phyloP scores from a whole-genome alignment of 2,329 filamentous ascomycete genomes.

The Colletotrichum sansevieriae region DNA sequence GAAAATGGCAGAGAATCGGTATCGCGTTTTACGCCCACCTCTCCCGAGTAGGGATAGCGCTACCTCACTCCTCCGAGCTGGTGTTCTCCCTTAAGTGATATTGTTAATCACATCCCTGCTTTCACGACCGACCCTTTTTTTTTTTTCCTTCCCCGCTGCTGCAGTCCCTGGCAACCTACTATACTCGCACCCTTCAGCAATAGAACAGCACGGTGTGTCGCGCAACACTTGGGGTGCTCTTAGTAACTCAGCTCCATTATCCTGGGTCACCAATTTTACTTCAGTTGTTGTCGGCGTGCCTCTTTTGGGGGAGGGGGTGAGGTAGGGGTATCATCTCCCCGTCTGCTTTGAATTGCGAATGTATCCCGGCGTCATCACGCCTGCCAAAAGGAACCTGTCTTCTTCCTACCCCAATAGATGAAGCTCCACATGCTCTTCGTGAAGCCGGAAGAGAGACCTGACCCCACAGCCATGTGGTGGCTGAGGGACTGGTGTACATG shows the following conservation, averaged over 20 bases:
- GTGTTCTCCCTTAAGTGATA: background rate
- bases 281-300: too few species aligned
- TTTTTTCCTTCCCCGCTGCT: background rate
- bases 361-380: background rate
- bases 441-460: background rate
- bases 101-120: too few species aligned
- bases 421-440: constrained; percentile 10
- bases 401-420: background rate
- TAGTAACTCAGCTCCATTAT: too few species aligned
- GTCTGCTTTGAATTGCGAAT: too few species aligned
- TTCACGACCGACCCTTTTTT: too few species aligned
- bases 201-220: background rate
- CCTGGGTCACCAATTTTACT: too few species aligned
- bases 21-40: constrained; percentile 2
- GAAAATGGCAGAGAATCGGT: constrained; percentile 36
- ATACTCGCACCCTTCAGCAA: too few species aligned
- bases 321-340: too few species aligned
- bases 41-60: constrained; percentile 20
- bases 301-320: too few species aligned
- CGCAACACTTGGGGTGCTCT: too few species aligned
- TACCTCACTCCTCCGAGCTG: background rate
- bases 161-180: background rate
- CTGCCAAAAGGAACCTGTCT: too few species aligned
- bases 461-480: constrained; percentile 33
- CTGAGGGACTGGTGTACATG: background rate